Base-by-base conservation (phyloP, 768 basidiomycete genomes). In the Kwoniella dejecticola region DNA sequence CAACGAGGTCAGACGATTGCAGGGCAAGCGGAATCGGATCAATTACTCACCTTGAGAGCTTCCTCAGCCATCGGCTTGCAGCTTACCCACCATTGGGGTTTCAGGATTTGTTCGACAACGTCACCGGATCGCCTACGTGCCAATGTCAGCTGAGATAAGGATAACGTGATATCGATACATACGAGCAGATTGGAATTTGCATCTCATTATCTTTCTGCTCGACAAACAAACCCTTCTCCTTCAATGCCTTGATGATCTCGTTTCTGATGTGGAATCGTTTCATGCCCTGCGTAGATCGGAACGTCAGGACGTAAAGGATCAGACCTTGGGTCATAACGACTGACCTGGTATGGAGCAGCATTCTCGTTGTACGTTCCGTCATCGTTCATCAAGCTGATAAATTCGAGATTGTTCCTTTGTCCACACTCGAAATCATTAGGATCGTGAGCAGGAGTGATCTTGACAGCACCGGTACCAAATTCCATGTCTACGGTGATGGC, bases 51-150 rank as follows among this genome's bases (percentile, higher is more conserved):
- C 82, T 87, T 86, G 76, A 95, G 84, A 4, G 90, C 91, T 71
- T 93, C 90, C 53, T 91, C 88, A 0, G 95, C 93, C 52, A 98
- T 81, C 0, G 89, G 88, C 78, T 90, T 86, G 81, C 93, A 95
- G 78, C 88, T 86, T 33, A 99, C 89, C 94, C 95, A 99, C 96
- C 96, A 99, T 76, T 99, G 96, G 0, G 96, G 96, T 79, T 96
- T 98, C 71, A 98, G 81, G 21, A 97, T 82, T 1, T 90, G 88
- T 79, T 99, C 96, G 67, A 98, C 96, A 55, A 99, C 79, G 76
- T 99, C 96, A 1, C 95, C 95, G 2, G 92, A 96, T 84, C 96
- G 95, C 69, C 90, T 95, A 66, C 2, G 29, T 24, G 54, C 23
- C 1, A n/a, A 5, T 17, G 27, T 45, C 19, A 62, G 24, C 33